These are phyloP conservation scores for Biscogniauxia sp. DNA, from an alignment of 2,329 filamentous ascomycete species.

Conservation along the genomic window DNA sequence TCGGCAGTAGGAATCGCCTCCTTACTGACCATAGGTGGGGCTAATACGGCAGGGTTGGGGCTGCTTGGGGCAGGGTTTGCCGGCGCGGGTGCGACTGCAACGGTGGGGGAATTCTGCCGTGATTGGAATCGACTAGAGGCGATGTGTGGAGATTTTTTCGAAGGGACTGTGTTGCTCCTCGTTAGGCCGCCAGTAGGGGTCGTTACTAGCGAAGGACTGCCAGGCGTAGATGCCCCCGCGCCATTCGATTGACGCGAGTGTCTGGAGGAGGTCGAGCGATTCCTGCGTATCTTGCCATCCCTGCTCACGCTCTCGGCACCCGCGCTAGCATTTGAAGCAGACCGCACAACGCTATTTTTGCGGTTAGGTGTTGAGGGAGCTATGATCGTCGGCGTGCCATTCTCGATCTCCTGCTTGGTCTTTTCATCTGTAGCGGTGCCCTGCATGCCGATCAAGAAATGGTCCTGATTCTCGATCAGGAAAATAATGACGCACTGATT, in stretches of 20 bases:
- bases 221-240: constrained; percentile 66
- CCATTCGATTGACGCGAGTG: constrained; percentile 75
- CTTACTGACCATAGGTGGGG: constrained; percentile 34
- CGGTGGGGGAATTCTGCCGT: constrained; percentile 30
- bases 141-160: constrained; percentile 78
- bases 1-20: constrained; percentile 26
- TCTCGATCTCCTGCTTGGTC: constrained; percentile 61
- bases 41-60: constrained; percentile 38
- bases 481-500: constrained; percentile 98
- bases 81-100: constrained; percentile 44
- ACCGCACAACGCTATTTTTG: constrained; percentile 64
- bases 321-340: constrained; percentile 83
- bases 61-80: constrained; percentile 44
- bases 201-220: constrained; percentile 54
- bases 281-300: constrained; percentile 76
- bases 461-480: constrained; percentile 96
- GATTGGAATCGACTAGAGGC: constrained; percentile 64
- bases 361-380: constrained; percentile 50
- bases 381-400: constrained; percentile 62
- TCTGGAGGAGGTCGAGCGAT: constrained; percentile 89
- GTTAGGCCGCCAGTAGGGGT: constrained; percentile 56
- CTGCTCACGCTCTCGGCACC: constrained; percentile 83
- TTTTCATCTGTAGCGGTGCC: constrained; percentile 95
- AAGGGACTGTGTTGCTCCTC: constrained; percentile 88
- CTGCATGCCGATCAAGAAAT: constrained; percentile 97